Base-by-base conservation (phyloP, 352 stramenopile genomes). In the Pythium aquatile region DNA sequence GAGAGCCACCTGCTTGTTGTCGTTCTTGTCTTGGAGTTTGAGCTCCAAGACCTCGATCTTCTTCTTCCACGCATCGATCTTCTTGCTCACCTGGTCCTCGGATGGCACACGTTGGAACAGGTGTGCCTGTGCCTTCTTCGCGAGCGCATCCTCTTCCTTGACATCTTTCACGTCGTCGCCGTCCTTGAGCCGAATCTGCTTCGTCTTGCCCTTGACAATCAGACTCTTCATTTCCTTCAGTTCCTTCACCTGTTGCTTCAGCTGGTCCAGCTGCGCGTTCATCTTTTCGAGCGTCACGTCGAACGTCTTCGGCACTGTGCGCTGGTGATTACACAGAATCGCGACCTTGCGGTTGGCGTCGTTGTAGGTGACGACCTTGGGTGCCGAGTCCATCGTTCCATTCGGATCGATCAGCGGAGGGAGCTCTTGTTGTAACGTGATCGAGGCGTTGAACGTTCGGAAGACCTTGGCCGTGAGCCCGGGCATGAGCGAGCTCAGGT, bases 251-350 rank as follows among this genome's bases (percentile, higher is more conserved):
- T 99, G 97, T 17, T 91, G 73, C 67, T 98, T 98, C 16, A 99
- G 73, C 56, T 96, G 83, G 20, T 91, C 83, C 29, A 99, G 70
- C 60, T 98, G 94, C 30, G 79, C 83, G n/a, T 87, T 89, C 69
- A 99, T 96, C 67, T 97, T 98, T 71, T 98, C 96, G 6, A 99
- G 71, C 33, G 88, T 91, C 3, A 78, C 92, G 70, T 99, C 94
- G 66, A 98, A 98, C 30, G 90, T 96, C 74, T 99, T 99, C 61
- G 97, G 98, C 20, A 99, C 97, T 32, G 97, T 99, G 49, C 94
- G 87, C 74, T 99, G 98, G 81, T 99, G 98, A 83, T 99, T 99
- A 88, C 98, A 99, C 49, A 99, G 76, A 71, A 99, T 99, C 20
- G 98, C 97, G 17, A 99, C 98, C 85, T 99, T 97, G n/a, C 97